A percentile compares a stretch with the other conserved stretches of the same genome.
These are phyloP conservation scores for Leucocoprinus sp. DNA, from an alignment of 768 basidiomycete genomes.

Conservation along the genomic window DNA sequence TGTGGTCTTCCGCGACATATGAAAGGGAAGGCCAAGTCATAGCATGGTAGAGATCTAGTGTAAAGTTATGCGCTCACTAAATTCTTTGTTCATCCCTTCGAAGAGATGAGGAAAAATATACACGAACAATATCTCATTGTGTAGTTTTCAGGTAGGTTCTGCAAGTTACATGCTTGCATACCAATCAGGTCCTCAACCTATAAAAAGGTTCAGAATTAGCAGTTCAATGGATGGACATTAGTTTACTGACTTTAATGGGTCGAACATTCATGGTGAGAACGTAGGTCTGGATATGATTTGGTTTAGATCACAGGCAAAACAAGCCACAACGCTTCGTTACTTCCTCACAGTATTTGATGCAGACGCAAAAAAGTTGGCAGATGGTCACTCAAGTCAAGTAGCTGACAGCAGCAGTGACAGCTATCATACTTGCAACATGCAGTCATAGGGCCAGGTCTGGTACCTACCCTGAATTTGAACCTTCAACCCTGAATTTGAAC, in stretches of 20 bases:
- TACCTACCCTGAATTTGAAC: too few species aligned
- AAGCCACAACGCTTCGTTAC: constrained; percentile 14
- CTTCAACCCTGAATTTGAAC: too few species aligned
- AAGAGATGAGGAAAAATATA: neutral
- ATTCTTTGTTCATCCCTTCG: constrained; percentile 6
- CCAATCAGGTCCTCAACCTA: constrained; percentile 85
- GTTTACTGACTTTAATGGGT: constrained; percentile 28
- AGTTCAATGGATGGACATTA: neutral
- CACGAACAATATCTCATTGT: constrained; percentile 71
- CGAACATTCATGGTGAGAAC: constrained; percentile 34
- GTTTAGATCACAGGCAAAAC: neutral
- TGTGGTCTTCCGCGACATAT: constrained; percentile 87
- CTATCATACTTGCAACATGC: too few species aligned
- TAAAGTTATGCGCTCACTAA: constrained; percentile 10
- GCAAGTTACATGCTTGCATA: constrained; percentile 95
- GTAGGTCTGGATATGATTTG: neutral
- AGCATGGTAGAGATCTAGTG: constrained; percentile 75
- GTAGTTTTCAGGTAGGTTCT: constrained; percentile 94
- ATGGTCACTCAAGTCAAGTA: too few species aligned
- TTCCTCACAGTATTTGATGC: too few species aligned
- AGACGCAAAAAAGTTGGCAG: too few species aligned
- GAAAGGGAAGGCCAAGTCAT: constrained; percentile 95
- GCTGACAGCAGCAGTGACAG: too few species aligned
- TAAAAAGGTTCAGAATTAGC: neutral
- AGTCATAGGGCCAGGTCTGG: too few species aligned